Conservation (phyloP, 148 eudicot species). For the Spergularia marina region DNA sequence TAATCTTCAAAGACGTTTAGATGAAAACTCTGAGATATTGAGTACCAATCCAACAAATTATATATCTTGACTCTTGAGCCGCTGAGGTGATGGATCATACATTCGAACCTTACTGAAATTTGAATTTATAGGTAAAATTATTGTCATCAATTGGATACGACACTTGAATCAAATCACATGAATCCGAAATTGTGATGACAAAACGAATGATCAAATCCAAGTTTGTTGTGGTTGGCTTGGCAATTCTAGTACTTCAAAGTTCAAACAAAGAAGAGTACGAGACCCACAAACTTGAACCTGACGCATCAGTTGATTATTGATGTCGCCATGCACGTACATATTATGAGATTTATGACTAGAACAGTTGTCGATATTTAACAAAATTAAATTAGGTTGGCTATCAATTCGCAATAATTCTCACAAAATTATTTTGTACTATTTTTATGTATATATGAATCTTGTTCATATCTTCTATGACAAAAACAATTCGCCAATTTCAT, state of each 20-base stretch:
- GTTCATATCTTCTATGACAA: conserved; percentile 1
- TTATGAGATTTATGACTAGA: background rate
- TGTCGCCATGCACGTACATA: conserved; percentile 14
- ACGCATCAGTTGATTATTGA: conserved; percentile 4
- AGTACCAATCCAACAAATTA: too few species aligned
- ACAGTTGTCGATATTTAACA: background rate
- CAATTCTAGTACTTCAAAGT: background rate
- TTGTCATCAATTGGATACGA: too few species aligned
- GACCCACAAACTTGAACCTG: background rate
- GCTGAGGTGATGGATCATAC: too few species aligned
- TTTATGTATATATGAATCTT: conserved; percentile 1
- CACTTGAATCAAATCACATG: too few species aligned
- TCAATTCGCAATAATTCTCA: background rate
- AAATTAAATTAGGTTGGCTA: conserved; percentile 5
- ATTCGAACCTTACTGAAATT: too few species aligned
- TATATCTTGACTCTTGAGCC: too few species aligned
- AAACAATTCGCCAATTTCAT: background rate
- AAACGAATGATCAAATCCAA: background rate
- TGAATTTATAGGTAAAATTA: too few species aligned
- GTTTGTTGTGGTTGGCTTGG: background rate
- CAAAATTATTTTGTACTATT: background rate
- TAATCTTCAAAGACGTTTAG: too few species aligned
- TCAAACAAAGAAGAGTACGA: too few species aligned
- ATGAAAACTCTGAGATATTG: too few species aligned
- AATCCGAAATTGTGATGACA: too few species aligned